Evolutionary conservation across 2,329 filamentous ascomycete genomes (phyloP), one percentile per base, ranked within the genome.

Genomic region (Fusarium lyarnte): DNA sequence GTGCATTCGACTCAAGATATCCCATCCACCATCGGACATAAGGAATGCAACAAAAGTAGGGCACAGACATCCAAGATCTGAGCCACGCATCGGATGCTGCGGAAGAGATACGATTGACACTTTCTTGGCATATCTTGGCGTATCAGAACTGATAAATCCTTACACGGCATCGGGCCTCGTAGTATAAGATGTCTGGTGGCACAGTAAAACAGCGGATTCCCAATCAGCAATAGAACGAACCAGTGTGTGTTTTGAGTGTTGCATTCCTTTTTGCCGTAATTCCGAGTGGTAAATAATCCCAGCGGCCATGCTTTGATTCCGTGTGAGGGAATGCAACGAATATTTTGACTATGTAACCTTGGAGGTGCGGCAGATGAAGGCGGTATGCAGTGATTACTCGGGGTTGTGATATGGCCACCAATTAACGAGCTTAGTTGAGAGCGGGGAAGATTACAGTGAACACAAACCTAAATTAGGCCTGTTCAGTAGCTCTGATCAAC

Each of bases 21-120:
- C 14, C 25, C 5, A n/a, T 11, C 38, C 33, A 38, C 23, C 25
- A 29, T 17, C 31, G 55, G 42, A 16, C 21, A 25, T 31, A 58
- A 51, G 33, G 55, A 49, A 41, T 25, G 13, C 11, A 21, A 43
- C 19, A 27, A 38, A 39, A 12, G 10, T 7, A 10, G 31, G 4
- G 33, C 38, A 35, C 14, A 63, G 23, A 29, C 31, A 17, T 36
- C 4, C 35, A 6, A 25, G 31, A 59, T 47, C 19, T 39, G 3
- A 66, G n/a, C 10, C 13, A 35, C 8, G 19, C 21, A 45, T 29
- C 64, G 58, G 58, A 69, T 52, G 51, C 35, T 27, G 19, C 64
- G 64, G 64, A 69, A 69, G n/a, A 46, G 25, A 46, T 27, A 3
- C 12, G 33, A 60, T 60, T 60, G 46, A 43, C 54, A 61, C n/a